Evolutionary conservation across 768 basidiomycete species (phyloP), one percentile per base, ranked within the genome.

Genomic region (Russula griseocarnosa): DNA sequence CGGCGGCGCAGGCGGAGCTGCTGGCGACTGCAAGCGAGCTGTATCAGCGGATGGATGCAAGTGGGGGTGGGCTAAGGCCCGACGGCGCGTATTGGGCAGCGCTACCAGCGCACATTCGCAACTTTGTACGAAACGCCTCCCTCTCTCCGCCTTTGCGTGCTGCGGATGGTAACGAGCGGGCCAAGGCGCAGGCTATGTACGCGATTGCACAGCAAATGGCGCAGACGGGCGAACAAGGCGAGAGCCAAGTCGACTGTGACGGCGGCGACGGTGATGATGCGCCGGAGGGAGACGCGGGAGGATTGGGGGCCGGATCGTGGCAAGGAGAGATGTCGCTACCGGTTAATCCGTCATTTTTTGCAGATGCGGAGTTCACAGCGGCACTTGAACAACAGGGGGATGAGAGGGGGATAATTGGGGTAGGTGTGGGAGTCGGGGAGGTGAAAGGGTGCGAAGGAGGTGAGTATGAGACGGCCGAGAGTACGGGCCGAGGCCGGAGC

Each of bases 71-170:
- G 73, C 74, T 65, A 62, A 72, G 62, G 52, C 76, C 79, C 55
- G 85, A 85, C 66, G 84, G 86, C 67, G 84, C 84, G 53, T 87
- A 88, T 71, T 87, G 86, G 87, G 81, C 83, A 53, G 81, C 82
- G 44, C 79, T 89, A 51, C 87, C 88, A 42, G 79, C 82, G 26
- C 84, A 88, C 69, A 80, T 88, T 64, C 81, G 85, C 70, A 84
- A 81, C 66, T 88, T 88, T 73, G 86, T 89, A 72, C 78, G 84
- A 66, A 70, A 61, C 68, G 73, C 73, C 68, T 69, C 69, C 67
- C 66, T 72, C 69, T 70, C 73, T 69, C 70, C 70, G 62, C 74
- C 54, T 55, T 58, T 60, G 51, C 62, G n/a, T 64, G 34, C 66
- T 67, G 66, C 72, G 64, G 60, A 71, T 76, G 74, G 76, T 71